These are phyloP conservation scores for Piper longum DNA, from an alignment of 164 flowering plant genomes.

Conservation along the genomic window DNA sequence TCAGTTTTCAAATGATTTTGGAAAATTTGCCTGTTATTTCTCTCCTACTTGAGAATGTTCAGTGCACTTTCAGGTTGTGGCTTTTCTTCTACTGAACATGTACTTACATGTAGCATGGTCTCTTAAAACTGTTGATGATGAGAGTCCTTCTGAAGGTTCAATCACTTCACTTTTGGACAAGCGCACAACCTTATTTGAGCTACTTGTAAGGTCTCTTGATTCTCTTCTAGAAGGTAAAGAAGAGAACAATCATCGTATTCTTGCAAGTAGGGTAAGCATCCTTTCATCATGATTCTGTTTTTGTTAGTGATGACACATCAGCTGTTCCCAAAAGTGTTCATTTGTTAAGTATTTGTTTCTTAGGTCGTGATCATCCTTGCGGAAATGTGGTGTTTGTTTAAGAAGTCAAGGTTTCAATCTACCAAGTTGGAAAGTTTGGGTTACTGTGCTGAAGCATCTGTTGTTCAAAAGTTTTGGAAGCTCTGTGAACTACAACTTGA, in stretches of 20 bases:
- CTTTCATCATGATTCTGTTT: neutral
- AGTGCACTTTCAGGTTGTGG: slow-evolving; percentile 39
- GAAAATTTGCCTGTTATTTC: neutral
- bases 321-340: neutral
- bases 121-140: slow-evolving; percentile 45
- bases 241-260: slow-evolving; percentile 29
- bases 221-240: slow-evolving; percentile 21
- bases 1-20: neutral
- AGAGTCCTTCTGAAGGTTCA: slow-evolving; percentile 48
- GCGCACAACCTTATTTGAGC: slow-evolving; percentile 53
- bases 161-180: slow-evolving; percentile 48
- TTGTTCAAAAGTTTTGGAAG: slow-evolving; percentile 64
- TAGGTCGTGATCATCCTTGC: slow-evolving; percentile 74
- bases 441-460: slow-evolving; percentile 40
- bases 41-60: neutral
- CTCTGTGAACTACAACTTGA: slow-evolving; percentile 65
- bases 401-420: slow-evolving; percentile 43
- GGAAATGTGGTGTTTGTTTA: slow-evolving; percentile 72
- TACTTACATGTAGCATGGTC: slow-evolving; percentile 79
- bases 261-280: slow-evolving; percentile 62
- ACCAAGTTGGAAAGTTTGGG: slow-evolving; percentile 64
- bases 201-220: slow-evolving; percentile 43
- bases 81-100: slow-evolving; percentile 82
- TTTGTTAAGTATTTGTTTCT: slow-evolving; percentile 6
- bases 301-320: neutral